Conservation (phyloP, 371 early-diverging fungal species). For the Mortierella sp. region DNA sequence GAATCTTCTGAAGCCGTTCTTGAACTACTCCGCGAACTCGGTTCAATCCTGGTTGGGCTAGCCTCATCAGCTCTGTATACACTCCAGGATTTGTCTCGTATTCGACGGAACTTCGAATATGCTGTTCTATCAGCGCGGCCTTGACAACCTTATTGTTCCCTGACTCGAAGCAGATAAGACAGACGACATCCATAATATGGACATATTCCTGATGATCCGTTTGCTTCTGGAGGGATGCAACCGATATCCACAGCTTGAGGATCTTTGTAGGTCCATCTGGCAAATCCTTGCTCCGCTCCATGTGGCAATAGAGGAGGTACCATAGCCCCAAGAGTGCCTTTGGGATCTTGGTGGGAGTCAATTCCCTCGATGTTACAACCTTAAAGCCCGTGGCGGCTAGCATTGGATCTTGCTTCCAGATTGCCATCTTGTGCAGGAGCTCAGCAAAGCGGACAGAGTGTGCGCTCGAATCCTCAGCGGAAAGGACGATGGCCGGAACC, state of each 20-base stretch:
- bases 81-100: conserved; percentile 36
- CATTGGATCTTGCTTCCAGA: conserved; percentile 59
- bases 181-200: conserved; percentile 36
- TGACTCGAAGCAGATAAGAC: conserved; percentile 21
- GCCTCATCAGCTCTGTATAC: conserved; percentile 41
- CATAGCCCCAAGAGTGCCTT: conserved; percentile 19
- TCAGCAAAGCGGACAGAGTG: conserved; percentile 56
- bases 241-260: conserved; percentile 39
- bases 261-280: conserved; percentile 2
- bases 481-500: conserved; percentile 48
- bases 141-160: conserved; percentile 29
- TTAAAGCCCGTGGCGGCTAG: conserved; percentile 40
- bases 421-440: conserved; percentile 33
- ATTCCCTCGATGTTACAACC: conserved; percentile 2
- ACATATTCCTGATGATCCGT: conserved; percentile 42
- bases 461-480: conserved; percentile 49
- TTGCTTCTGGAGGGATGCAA: conserved; percentile 42
- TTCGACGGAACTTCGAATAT: conserved; percentile 37
- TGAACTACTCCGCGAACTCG: conserved; percentile 42
- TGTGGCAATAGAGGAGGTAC: conserved; percentile 20
- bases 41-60: conserved; percentile 44
- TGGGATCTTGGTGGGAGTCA: conserved; percentile 1
- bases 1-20: conserved; percentile 53
- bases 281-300: not conserved
- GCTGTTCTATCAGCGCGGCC: conserved; percentile 39